Conservation (phyloP, 192 early-diverging fungal genomes). For the Dissophora ornata region DNA sequence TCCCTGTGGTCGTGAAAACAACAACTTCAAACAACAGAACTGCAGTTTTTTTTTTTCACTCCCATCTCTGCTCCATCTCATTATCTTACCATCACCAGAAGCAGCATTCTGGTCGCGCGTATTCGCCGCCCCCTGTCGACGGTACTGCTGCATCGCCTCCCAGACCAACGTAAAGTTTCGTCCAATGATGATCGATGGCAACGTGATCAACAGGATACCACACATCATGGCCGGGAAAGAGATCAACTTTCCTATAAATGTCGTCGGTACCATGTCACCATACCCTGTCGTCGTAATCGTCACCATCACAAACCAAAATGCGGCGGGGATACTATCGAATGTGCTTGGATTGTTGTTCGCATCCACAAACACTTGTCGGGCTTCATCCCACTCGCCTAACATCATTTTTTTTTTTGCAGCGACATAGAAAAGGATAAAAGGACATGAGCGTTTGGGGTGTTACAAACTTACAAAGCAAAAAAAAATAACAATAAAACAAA, state of each 20-base stretch:
- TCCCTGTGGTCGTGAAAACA: background rate
- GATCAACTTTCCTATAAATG: conserved; percentile 81
- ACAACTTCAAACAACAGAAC: no score
- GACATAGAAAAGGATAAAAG: no score
- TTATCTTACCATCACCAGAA: conserved; percentile 16
- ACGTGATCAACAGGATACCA: conserved; percentile 80
- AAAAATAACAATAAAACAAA: no score
- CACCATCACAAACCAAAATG: conserved; percentile 81
- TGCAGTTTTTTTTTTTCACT: no score
- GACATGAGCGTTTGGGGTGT: no score
- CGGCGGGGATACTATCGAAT: conserved; percentile 84
- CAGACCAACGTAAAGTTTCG: conserved; percentile 87
- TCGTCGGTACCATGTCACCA: conserved; percentile 84
- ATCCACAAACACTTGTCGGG: conserved; percentile 72
- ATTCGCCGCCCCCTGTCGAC: conserved; percentile 31
- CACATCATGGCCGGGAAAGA: conserved; percentile 86
- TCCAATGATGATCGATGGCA: conserved; percentile 88
- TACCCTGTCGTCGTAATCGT: conserved; percentile 87
- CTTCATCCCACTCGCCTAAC: conserved; percentile 73
- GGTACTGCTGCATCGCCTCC: conserved; percentile 73
- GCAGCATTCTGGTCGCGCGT: conserved; percentile 13
- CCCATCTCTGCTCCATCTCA: no score
- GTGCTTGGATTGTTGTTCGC: conserved; percentile 71
- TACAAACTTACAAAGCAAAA: no score
- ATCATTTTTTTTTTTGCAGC: no score